Evolutionary conservation across 352 stramenopile species (phyloP).

Genomic region (Phytophthora aleatoria): DNA sequence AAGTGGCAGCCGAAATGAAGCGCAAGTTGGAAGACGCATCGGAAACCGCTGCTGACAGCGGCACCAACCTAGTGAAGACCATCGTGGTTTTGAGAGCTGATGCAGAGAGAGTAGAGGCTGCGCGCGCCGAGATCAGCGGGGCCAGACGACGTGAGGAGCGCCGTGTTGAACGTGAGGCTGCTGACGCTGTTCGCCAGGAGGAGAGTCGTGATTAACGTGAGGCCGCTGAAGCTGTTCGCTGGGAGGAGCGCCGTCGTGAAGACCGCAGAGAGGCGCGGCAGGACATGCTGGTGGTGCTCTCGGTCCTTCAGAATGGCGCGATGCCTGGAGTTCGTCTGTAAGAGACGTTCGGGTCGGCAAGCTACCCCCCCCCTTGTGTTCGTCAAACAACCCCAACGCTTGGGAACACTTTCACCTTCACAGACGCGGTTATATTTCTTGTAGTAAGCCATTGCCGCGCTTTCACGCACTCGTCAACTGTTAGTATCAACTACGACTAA

Average conservation of each 20-base stretch:
- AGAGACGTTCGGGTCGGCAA: no score
- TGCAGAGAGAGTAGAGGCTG: background rate
- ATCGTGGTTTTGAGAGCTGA: background rate
- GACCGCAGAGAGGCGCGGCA: background rate
- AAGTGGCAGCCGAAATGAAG: background rate
- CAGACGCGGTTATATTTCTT: no score
- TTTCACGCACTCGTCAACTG: no score
- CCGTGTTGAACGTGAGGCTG: no score
- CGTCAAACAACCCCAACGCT: no score
- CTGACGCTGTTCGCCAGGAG: no score
- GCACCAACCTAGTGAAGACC: background rate
- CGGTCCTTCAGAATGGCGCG: background rate
- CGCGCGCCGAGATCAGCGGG: background rate
- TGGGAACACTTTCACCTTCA: no score
- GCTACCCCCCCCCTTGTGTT: no score
- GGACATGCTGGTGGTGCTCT: conserved; percentile 4
- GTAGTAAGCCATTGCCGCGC: no score
- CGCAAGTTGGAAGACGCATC: background rate
- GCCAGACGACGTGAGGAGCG: no score
- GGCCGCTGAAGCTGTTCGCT: background rate
- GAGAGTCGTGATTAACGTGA: no score
- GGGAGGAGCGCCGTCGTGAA: background rate
- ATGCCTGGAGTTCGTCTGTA: background rate
- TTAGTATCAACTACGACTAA: no score
- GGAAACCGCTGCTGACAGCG: background rate